Base-by-base conservation (phyloP, 192 early-diverging fungal species). In the Backusella psychrophila region DNA sequence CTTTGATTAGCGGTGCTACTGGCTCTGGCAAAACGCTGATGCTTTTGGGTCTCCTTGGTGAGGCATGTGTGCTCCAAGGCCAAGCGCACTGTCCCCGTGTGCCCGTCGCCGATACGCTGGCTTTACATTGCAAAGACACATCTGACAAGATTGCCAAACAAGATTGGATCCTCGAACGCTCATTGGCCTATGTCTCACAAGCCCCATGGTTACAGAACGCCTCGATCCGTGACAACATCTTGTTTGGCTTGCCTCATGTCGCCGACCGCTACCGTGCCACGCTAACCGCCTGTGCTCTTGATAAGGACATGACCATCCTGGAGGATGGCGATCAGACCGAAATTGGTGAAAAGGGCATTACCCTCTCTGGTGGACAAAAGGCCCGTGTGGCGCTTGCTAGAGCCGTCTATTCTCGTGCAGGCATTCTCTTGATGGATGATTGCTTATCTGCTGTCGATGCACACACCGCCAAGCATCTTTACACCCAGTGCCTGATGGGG, bases 341-440 rank as follows among this genome's bases (percentile, higher is more conserved):
- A 63, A 83, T 93, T 81, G 96, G 94, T 39, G 96, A 96, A 77
- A 93, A 94, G 77, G 94, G 95, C 21, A 85, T 95, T 14, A 93
- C 91, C 0, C 85, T 97, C n/a, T 93, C 91, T 23, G 96, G 96
- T 34, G 95, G 94, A 11, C 96, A 98, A 83, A 97, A 96, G 83
- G 93, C 93, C 72, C 85, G 96, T 35, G 89, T 99, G 38, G 83
- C 94, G 0, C 86, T 98, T 26, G 96, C 95, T 1, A 87, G 97
- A 17, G 96, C 96, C 12, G 88, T 97, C 14, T 98, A 97, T 78
- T 89, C 86, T 41, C 72, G 84, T n/a, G 88, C 91, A 1, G 83
- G 86, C 6, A 86, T 87, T 41, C 77, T 97, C 33, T 71, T 97
- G 3, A 87, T 96, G 73, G 96, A 98, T 83, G 96, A 97, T 80